phyloP scores from a whole-genome alignment of 805 yeast genomes.

The Lipomyces kockii region DNA sequence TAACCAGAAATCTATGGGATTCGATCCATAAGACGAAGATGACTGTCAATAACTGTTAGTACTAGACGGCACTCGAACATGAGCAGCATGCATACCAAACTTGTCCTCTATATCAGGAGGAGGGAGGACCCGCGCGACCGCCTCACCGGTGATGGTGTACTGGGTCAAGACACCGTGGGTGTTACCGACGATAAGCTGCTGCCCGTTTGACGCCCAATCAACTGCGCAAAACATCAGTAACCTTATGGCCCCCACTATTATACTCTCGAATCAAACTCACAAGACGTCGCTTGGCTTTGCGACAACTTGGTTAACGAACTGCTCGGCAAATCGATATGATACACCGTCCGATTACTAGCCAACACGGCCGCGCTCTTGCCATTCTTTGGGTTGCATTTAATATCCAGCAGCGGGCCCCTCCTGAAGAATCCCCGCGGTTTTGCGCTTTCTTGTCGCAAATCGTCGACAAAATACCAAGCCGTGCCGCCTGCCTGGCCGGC shows the following conservation, averaged over 20 bases:
- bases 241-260: neutral
- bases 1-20: constrained; percentile 36
- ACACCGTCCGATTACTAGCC: constrained; percentile 17
- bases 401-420: neutral
- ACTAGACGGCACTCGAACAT: neutral
- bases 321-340: constrained; percentile 5
- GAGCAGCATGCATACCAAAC: constrained; percentile 14
- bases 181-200: constrained; percentile 37
- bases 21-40: constrained; percentile 36
- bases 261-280: constrained; percentile 9
- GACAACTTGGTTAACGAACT: neutral
- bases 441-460: neutral
- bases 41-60: constrained; percentile 15
- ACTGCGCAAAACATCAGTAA: constrained; percentile 10
- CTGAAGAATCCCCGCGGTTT: constrained; percentile 7
- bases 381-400: constrained; percentile 26
- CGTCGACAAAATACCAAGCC: constrained; percentile 22
- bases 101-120: constrained; percentile 27
- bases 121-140: constrained; percentile 11
- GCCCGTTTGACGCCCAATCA: constrained; percentile 43
- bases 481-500: constrained; percentile 22
- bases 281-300: constrained; percentile 4
- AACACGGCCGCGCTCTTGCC: constrained; percentile 32
- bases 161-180: constrained; percentile 35
- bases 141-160: constrained; percentile 30